These are phyloP conservation scores for Diplocarpon rosae DNA, from an alignment of 2,329 filamentous ascomycete genomes.

Conservation along the genomic window DNA sequence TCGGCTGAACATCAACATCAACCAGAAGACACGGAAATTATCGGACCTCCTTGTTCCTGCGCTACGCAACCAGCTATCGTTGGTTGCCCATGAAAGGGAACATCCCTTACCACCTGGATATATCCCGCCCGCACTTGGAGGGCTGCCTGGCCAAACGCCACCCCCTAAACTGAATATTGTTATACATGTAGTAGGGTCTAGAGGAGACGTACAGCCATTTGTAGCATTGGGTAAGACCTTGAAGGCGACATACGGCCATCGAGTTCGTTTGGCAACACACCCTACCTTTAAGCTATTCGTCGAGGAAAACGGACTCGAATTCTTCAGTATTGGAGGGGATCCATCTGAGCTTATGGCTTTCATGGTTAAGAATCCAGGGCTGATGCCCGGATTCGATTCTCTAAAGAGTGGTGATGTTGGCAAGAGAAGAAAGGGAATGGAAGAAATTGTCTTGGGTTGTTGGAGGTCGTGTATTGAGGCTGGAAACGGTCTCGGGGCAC, in stretches of 20 bases:
- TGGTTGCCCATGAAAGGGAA: slow-evolving; percentile 35
- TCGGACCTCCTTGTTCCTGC: slow-evolving; percentile 57
- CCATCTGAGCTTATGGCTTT: slow-evolving; percentile 72
- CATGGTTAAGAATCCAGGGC: slow-evolving; percentile 80
- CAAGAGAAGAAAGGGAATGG: slow-evolving; percentile 62
- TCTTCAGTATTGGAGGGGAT: slow-evolving; percentile 67
- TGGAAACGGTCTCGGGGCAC: slow-evolving; percentile 45
- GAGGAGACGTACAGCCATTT: slow-evolving; percentile 69
- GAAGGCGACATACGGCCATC: slow-evolving; percentile 54
- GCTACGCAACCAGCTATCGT: slow-evolving; percentile 40
- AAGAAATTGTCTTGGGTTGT: slow-evolving; percentile 70
- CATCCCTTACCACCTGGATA: slow-evolving; percentile 52
- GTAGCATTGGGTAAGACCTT: slow-evolving; percentile 57
- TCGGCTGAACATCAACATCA: slow-evolving; percentile 69
- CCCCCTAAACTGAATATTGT: slow-evolving; percentile 57
- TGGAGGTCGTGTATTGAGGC: slow-evolving; percentile 80
- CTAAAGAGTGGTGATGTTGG: slow-evolving; percentile 67
- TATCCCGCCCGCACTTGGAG: slow-evolving; percentile 62
- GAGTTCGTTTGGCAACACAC: slow-evolving; percentile 65
- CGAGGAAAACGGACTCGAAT: slow-evolving; percentile 60
- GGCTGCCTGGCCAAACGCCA: slow-evolving; percentile 45
- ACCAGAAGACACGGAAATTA: slow-evolving; percentile 55
- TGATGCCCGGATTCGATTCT: slow-evolving; percentile 74
- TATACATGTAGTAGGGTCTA: slow-evolving; percentile 63
- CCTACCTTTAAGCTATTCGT: slow-evolving; percentile 57